Conservation (phyloP, 2,329 filamentous ascomycete species). For the Tympanopsis confertula region DNA sequence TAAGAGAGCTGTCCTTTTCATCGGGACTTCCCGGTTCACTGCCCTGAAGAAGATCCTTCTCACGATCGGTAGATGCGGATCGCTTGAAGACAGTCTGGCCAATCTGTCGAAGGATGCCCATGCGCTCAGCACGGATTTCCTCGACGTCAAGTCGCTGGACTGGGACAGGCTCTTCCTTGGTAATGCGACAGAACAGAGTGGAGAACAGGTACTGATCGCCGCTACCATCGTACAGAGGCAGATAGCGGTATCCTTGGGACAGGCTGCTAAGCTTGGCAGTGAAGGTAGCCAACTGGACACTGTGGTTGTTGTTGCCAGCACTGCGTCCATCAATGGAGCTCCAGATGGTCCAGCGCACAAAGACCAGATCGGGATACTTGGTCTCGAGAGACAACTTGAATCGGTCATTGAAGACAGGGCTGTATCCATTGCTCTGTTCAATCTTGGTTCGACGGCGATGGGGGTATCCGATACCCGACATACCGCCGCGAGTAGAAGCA, state of each 20-base stretch:
- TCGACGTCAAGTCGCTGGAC: slow-evolving; percentile 18
- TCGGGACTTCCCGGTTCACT: slow-evolving; percentile 12
- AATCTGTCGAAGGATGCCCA: slow-evolving; percentile 25
- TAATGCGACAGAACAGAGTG: slow-evolving; percentile 54
- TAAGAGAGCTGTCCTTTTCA: slow-evolving; percentile 19
- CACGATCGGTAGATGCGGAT: slow-evolving; percentile 22
- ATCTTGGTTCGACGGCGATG: slow-evolving; percentile 52
- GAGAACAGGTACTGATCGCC: slow-evolving; percentile 60
- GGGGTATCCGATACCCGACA: slow-evolving; percentile 49
- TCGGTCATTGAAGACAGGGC: slow-evolving; percentile 52
- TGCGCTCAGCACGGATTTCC: slow-evolving; percentile 23
- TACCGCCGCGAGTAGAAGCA: slow-evolving; percentile 42
- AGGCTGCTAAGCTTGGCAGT: slow-evolving; percentile 57
- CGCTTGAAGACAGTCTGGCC: slow-evolving; percentile 30
- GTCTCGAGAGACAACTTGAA: slow-evolving; percentile 52
- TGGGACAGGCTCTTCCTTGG: neutral
- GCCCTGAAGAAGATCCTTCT: slow-evolving; percentile 9
- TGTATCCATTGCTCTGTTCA: slow-evolving; percentile 54
- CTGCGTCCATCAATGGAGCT: slow-evolving; percentile 53
- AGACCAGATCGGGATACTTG: slow-evolving; percentile 55
- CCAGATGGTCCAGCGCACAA: slow-evolving; percentile 56
- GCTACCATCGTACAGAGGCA: slow-evolving; percentile 53
- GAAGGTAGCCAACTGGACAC: slow-evolving; percentile 48
- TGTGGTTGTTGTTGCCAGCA: slow-evolving; percentile 36
- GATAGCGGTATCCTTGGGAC: slow-evolving; percentile 52